These are phyloP conservation scores for Pyricularia sp. DNA, from an alignment of 2,329 filamentous ascomycete genomes.

Conservation along the genomic window DNA sequence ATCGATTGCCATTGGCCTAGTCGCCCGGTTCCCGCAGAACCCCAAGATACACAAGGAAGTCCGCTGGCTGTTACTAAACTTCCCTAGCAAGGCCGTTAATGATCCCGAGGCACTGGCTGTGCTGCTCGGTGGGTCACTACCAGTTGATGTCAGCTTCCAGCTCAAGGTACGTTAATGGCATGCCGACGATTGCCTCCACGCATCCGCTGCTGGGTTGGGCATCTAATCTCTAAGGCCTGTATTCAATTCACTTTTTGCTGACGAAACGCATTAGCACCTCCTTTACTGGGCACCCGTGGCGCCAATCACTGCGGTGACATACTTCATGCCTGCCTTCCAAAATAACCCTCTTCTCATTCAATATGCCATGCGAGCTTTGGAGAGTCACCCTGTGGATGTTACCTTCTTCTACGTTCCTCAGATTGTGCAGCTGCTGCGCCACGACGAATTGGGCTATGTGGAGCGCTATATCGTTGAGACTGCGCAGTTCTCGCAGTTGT, in stretches of 20 bases:
- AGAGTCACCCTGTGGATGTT: slow-evolving; percentile 89
- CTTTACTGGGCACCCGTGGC: slow-evolving; percentile 90
- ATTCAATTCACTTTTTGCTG: slow-evolving; percentile 15
- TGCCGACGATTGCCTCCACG: not conserved
- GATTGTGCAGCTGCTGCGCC: slow-evolving; percentile 88
- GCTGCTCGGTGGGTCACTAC: slow-evolving; percentile 63
- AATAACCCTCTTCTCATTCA: slow-evolving; percentile 91
- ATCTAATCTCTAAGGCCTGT: not conserved
- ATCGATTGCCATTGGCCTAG: slow-evolving; percentile 75
- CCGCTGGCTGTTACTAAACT: slow-evolving; percentile 65
- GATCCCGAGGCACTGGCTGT: slow-evolving; percentile 76
- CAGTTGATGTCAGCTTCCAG: slow-evolving; percentile 68
- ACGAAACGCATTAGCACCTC: slow-evolving; percentile 49
- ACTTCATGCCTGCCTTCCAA: slow-evolving; percentile 81
- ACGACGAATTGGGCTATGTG: slow-evolving; percentile 86
- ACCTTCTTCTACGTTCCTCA: slow-evolving; percentile 99
- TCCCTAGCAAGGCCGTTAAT: slow-evolving; percentile 67
- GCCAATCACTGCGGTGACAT: slow-evolving; percentile 82
- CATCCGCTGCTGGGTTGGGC: not conserved
- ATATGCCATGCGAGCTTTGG: slow-evolving; percentile 89
- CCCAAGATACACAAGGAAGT: slow-evolving; percentile 61
- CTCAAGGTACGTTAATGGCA: slow-evolving; percentile 45
- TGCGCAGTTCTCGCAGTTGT: slow-evolving; percentile 92
- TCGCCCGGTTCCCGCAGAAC: slow-evolving; percentile 68
- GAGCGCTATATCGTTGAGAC: slow-evolving; percentile 95